phyloP scores from a whole-genome alignment of 495 filamentous ascomycete species.

The Aspergillus haitiensis region DNA sequence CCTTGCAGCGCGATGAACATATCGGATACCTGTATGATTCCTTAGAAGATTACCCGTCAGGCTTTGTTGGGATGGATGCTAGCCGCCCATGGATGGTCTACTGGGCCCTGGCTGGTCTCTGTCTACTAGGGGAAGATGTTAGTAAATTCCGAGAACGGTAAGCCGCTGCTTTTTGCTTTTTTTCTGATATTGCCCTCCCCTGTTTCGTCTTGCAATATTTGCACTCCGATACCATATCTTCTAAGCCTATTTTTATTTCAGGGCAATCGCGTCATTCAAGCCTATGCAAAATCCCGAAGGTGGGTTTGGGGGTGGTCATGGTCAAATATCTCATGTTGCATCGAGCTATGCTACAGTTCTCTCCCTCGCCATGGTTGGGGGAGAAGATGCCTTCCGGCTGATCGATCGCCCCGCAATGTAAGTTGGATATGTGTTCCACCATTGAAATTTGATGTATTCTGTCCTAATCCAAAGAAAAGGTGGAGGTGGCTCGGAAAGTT shows the following conservation, averaged over 20 bases:
- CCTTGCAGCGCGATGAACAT: constrained; percentile 68
- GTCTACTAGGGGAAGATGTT: constrained; percentile 74
- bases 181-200: constrained; percentile 10
- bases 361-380: constrained; percentile 73
- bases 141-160: constrained; percentile 64
- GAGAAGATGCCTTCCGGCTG: constrained; percentile 66
- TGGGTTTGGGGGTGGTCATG: constrained; percentile 92
- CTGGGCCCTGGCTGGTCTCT: constrained; percentile 77
- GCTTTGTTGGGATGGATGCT: constrained; percentile 72
- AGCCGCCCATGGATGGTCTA: constrained; percentile 91
- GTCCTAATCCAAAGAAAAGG: constrained; percentile 32
- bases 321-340: constrained; percentile 83
- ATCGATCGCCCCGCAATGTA: constrained; percentile 78
- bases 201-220: constrained; percentile 8
- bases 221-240: constrained; percentile 8
- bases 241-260: constrained; percentile 27
- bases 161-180: constrained; percentile 19
- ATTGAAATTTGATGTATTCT: constrained; percentile 19
- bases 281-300: constrained; percentile 80
- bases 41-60: constrained; percentile 62
- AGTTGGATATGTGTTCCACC: constrained; percentile 28
- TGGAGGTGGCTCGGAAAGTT: constrained; percentile 84
- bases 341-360: constrained; percentile 84
- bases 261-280: constrained; percentile 67
- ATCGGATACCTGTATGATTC: constrained; percentile 69